phyloP scores from a whole-genome alignment of 2,329 filamentous ascomycete species.

The Geosmithia putterillii region DNA sequence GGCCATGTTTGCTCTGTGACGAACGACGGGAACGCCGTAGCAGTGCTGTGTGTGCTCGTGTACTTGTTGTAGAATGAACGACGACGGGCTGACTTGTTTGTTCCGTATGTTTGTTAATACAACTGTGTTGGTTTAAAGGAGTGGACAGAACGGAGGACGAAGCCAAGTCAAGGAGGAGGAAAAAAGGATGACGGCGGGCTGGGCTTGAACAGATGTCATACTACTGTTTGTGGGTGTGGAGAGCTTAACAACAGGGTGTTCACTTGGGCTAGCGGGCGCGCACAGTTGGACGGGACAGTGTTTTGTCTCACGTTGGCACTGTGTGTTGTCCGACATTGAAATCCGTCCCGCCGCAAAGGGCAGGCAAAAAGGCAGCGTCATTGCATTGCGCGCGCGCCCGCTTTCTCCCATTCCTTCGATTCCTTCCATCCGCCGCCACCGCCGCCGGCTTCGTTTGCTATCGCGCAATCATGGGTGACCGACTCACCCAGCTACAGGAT shows the following conservation, averaged over 20 bases:
- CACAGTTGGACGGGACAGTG: not conserved
- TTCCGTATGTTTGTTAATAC: too few relatives aligned
- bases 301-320: too few relatives aligned
- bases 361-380: not conserved
- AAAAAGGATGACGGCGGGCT: not conserved
- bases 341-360: not conserved
- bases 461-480: slow-evolving; percentile 50
- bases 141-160: not conserved
- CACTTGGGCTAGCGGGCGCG: slow-evolving; percentile 12
- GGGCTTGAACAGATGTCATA: not conserved
- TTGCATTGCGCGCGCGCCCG: too few relatives aligned
- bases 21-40: too few relatives aligned
- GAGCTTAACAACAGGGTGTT: slow-evolving; percentile 21
- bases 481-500: slow-evolving; percentile 75
- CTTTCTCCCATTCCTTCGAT: not conserved
- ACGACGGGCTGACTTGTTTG: too few relatives aligned
- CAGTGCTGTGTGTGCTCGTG: too few relatives aligned
- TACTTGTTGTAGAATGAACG: not conserved
- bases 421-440: not conserved
- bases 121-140: too few relatives aligned
- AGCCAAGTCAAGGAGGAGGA: not conserved
- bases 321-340: not conserved
- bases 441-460: not conserved
- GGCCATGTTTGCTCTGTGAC: not conserved
- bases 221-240: not conserved